A percentile compares a stretch with the other conserved stretches of the same genome.
Conservation (phyloP, 2,329 filamentous ascomycete species). For the Apiospora pterosperma region DNA sequence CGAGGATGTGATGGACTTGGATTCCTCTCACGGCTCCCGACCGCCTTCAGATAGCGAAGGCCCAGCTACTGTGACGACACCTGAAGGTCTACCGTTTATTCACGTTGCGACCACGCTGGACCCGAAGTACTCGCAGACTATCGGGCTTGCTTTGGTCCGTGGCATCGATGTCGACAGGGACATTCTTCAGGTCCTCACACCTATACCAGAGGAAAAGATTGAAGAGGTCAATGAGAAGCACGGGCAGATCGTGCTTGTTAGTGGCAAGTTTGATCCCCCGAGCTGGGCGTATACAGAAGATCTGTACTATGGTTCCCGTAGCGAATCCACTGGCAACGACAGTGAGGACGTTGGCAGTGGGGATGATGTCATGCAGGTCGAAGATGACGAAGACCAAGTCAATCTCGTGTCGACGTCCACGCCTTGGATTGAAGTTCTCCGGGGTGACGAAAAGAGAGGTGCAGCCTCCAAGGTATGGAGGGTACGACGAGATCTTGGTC, state of each 20-base stretch:
- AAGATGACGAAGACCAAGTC: slow-evolving; percentile 25
- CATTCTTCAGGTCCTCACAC: slow-evolving; percentile 63
- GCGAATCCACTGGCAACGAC: slow-evolving; percentile 15
- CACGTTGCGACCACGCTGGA: slow-evolving; percentile 55
- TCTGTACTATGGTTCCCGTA: slow-evolving; percentile 34
- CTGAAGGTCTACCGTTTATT: slow-evolving; percentile 61
- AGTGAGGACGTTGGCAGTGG: slow-evolving; percentile 17
- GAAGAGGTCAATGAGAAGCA: slow-evolving; percentile 36
- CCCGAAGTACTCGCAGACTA: slow-evolving; percentile 53
- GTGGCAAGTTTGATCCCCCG: slow-evolving; percentile 65
- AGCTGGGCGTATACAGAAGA: slow-evolving; percentile 70
- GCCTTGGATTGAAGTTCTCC: slow-evolving; percentile 59
- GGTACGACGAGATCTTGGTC: slow-evolving; percentile 60
- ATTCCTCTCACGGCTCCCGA: slow-evolving; percentile 17
- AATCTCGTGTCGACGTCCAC: slow-evolving; percentile 27
- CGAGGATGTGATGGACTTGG: slow-evolving; percentile 4
- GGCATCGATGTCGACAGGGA: slow-evolving; percentile 57
- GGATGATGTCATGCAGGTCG: slow-evolving; percentile 25
- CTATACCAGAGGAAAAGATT: slow-evolving; percentile 42
- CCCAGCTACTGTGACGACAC: slow-evolving; percentile 29
- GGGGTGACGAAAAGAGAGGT: slow-evolving; percentile 52
- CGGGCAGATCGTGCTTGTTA: slow-evolving; percentile 57
- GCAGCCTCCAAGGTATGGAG: slow-evolving; percentile 61
- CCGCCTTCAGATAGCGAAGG: slow-evolving; percentile 13
- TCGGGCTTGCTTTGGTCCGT: slow-evolving; percentile 67